Base-by-base conservation (phyloP, 495 filamentous ascomycete genomes). In the Hypoxylon crocopeplum region DNA sequence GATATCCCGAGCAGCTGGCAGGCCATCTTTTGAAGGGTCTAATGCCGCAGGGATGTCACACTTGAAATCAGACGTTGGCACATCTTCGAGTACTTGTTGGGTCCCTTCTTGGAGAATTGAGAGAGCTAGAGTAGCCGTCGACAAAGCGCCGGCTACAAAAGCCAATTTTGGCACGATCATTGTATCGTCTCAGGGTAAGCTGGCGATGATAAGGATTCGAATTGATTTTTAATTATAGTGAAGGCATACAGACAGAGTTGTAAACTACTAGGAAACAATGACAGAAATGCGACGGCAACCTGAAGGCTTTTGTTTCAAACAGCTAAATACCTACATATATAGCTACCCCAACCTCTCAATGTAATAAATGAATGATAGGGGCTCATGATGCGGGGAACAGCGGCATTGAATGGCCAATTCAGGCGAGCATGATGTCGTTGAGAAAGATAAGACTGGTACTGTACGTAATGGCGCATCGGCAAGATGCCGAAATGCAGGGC, bases 21-120 rank as follows among this genome's bases (percentile, higher is more conserved):
- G 42, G 16, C 70, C 70, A 54, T 73, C 70, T 36, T 61, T 37
- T 19, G 63, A 66, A 36, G 70, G 70, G 30, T 67, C 66, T 32
- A 69, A 32, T 7, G 38, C 52, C 1, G 68, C 48, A 0, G 70
- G 68, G 7, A 71, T 30, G 47, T 71, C 66, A 22, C 70, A 73
- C n/a, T 67, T 57, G 47, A 68, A 66, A 6, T 48, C 41, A 7
- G 19, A 7, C 3, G 51, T 27, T 19, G 30, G 1, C 15, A 8
- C 24, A 7, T 21, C 50, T 32, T 53, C 25, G 12, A 64, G 29
- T 16, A 57, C 17, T 30, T 48, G 17, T 27, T 53, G 64, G 20
- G 19, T 10, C 16, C 16, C 44, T 22, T 63, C 44, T 15, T 56
- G 51, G 19, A 44, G 13, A 29, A 62, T 22, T 32, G 55, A 56